Evolutionary conservation across 805 yeast genomes (phyloP).

Genomic region (Metschnikowia kunwiensis): DNA sequence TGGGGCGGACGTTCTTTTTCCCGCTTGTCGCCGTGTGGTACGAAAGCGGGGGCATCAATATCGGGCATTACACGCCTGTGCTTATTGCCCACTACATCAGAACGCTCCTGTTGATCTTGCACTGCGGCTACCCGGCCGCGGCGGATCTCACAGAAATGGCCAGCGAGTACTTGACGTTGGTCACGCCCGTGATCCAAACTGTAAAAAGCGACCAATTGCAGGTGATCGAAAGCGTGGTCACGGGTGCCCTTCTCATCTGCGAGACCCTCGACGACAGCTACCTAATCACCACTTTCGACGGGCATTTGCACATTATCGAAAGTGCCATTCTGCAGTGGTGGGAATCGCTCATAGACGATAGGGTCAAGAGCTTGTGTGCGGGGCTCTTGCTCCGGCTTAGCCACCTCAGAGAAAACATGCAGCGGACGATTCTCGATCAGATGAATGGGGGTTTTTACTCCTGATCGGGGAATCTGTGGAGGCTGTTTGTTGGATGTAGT

Average conservation of each 20-base stretch:
- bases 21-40: conserved; percentile 55
- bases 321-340: conserved; percentile 29
- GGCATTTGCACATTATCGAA: conserved; percentile 20
- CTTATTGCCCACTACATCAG: conserved; percentile 57
- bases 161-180: conserved; percentile 45
- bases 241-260: conserved; percentile 34
- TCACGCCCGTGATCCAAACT: conserved; percentile 22
- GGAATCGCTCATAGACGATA: conserved; percentile 37
- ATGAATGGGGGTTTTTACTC: conserved; percentile 21
- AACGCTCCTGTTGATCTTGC: conserved; percentile 55
- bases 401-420: conserved; percentile 22
- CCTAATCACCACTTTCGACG: conserved; percentile 22
- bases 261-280: conserved; percentile 33
- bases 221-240: conserved; percentile 36
- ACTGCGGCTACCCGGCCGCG: conserved; percentile 56
- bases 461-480: neutral
- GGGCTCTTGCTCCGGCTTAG: conserved; percentile 35
- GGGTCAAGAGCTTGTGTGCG: conserved; percentile 38
- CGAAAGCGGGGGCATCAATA: conserved; percentile 43
- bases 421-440: conserved; percentile 31
- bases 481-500: no score
- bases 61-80: conserved; percentile 54
- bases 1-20: conserved; percentile 47
- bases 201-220: conserved; percentile 29
- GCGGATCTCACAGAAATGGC: conserved; percentile 54